These are phyloP conservation scores for Fraxinus nigra DNA, from an alignment of 305 asterid species.

Conservation along the genomic window DNA sequence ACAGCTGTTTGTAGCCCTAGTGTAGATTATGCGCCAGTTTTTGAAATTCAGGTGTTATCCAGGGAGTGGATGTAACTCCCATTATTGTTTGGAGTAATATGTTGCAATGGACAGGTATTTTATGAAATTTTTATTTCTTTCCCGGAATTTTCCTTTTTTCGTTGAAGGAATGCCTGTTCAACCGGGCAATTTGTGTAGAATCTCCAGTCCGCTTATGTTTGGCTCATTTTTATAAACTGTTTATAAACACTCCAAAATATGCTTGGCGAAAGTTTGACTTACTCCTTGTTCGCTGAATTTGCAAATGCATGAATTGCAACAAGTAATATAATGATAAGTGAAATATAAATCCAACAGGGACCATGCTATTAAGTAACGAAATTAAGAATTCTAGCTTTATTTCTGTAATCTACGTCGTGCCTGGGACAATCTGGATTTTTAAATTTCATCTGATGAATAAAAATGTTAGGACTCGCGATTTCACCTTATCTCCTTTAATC, in stretches of 20 bases:
- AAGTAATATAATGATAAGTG: not conserved
- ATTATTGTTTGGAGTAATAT: not conserved
- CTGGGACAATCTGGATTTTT: not conserved
- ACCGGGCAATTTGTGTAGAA: not conserved
- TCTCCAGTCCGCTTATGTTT: not conserved
- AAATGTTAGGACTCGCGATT: not conserved
- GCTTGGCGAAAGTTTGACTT: not conserved
- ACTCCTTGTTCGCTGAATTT: not conserved
- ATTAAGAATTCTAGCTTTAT: not conserved
- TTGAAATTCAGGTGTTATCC: not conserved
- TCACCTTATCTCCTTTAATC: not conserved
- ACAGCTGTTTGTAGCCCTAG: not conserved
- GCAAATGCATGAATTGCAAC: not conserved
- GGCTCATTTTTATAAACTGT: not conserved
- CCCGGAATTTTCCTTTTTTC: not conserved
- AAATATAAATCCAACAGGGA: not conserved
- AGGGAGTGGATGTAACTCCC: not conserved
- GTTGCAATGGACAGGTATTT: not conserved
- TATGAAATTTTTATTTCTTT: not conserved
- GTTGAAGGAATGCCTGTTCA: not conserved
- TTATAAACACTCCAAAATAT: not conserved
- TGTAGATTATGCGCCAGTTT: not conserved
- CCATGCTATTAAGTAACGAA: not conserved
- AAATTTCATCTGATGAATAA: not conserved
- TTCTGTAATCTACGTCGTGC: not conserved